phyloP scores from a whole-genome alignment of 352 stramenopile genomes.

The Globisporangium viniferum region DNA sequence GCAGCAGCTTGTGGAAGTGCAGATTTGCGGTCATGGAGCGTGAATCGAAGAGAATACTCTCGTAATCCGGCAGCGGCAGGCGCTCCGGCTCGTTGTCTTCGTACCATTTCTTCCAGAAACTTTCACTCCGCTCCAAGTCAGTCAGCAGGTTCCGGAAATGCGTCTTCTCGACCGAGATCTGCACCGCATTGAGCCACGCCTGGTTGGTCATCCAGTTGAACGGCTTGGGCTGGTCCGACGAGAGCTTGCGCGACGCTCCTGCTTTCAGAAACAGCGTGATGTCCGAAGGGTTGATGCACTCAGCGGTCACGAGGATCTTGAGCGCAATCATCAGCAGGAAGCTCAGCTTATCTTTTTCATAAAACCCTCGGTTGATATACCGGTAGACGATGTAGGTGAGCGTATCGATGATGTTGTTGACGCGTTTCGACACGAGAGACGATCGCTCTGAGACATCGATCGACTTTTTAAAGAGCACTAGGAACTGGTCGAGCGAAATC shows the following conservation, averaged over 20 bases:
- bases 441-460: constrained; percentile 86
- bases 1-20: constrained; percentile 65
- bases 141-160: constrained; percentile 60
- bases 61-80: constrained; percentile 62
- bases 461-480: constrained; percentile 76
- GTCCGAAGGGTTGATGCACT: constrained; percentile 48
- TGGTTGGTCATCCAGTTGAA: constrained; percentile 66
- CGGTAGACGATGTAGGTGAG: constrained; percentile 82
- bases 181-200: constrained; percentile 67
- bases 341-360: constrained; percentile 70
- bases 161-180: constrained; percentile 63
- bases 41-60: constrained; percentile 59
- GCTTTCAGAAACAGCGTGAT: constrained; percentile 75
- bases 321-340: constrained; percentile 69
- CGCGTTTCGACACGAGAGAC: constrained; percentile 76
- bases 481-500: constrained; percentile 88
- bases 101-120: constrained; percentile 69
- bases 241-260: constrained; percentile 57
- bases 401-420: constrained; percentile 84
- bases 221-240: constrained; percentile 64
- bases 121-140: constrained; percentile 71
- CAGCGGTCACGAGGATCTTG: constrained; percentile 72
- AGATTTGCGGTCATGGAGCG: constrained; percentile 59
- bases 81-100: constrained; percentile 79
- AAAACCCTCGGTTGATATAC: constrained; percentile 74